Percentiles rank a stretch among this genome's conserved stretches.
Conservation (phyloP, 257 asterid genomes). For the Fraxinus anomala region DNA sequence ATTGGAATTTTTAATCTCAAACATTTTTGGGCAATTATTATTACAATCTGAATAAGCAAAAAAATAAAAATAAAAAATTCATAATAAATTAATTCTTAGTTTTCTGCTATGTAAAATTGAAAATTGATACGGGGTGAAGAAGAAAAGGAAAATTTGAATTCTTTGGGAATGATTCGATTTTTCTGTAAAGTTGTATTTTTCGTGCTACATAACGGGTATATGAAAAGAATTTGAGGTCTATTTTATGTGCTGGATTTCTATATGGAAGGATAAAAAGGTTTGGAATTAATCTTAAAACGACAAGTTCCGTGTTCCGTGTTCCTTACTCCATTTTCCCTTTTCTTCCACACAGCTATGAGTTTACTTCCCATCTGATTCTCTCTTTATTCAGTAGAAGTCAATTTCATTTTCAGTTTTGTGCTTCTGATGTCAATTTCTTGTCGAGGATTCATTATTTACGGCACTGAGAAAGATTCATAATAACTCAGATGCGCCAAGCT, state of each 20-base stretch:
- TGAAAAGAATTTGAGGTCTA: constrained; percentile 35
- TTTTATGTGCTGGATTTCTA: constrained; percentile 34
- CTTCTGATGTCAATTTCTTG: constrained; percentile 40
- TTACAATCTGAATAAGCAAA: constrained; percentile 2
- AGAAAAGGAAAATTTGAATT: constrained; percentile 16
- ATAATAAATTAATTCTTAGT: neutral
- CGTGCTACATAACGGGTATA: constrained; percentile 27
- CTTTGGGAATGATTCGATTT: constrained; percentile 20
- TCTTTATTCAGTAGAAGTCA: constrained; percentile 16
- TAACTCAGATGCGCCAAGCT: neutral
- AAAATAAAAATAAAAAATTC: too few species aligned
- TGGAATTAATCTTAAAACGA: constrained; percentile 41
- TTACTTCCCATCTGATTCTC: constrained; percentile 31
- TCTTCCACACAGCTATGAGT: constrained; percentile 28
- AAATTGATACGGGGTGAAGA: constrained; percentile 6
- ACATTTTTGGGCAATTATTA: constrained; percentile 13
- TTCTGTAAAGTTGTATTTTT: constrained; percentile 11
- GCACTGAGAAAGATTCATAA: constrained; percentile 23
- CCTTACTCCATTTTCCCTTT: constrained; percentile 25
- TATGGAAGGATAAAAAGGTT: constrained; percentile 31
- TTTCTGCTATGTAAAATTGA: constrained; percentile 19
- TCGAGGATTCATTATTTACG: constrained; percentile 39
- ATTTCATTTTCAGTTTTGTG: constrained; percentile 17
- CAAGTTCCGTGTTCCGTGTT: constrained; percentile 48
- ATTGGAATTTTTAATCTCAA: constrained; percentile 23